These are phyloP conservation scores for Dianthus caryophyllus DNA, from an alignment of 148 eudicot genomes.

Conservation along the genomic window DNA sequence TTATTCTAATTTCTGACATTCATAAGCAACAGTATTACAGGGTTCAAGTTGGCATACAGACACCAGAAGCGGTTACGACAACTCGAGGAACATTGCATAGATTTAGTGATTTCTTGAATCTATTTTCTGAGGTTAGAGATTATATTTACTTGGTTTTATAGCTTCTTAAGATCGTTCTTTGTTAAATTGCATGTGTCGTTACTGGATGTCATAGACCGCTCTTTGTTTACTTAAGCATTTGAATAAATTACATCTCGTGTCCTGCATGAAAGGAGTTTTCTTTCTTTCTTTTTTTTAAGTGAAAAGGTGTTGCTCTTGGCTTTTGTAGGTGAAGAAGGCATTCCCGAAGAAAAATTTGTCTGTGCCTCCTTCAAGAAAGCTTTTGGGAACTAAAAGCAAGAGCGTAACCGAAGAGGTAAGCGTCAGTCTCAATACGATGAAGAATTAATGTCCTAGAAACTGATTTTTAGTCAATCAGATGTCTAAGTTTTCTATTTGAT, in stretches of 20 bases:
- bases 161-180: slow-evolving; percentile 30
- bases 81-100: slow-evolving; percentile 66
- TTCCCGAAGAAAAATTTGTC: slow-evolving; percentile 71
- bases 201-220: neutral
- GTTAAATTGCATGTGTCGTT: neutral
- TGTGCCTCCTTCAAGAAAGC: slow-evolving; percentile 75
- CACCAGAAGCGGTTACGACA: slow-evolving; percentile 79
- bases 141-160: neutral
- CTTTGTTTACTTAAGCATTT: slow-evolving; percentile 16
- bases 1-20: slow-evolving; percentile 49
- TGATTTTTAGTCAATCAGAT: neutral
- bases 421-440: neutral
- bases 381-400: slow-evolving; percentile 61
- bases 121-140: slow-evolving; percentile 74
- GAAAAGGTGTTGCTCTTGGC: neutral
- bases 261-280: neutral
- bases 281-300: neutral
- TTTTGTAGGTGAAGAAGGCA: slow-evolving; percentile 54
- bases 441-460: neutral
- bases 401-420: slow-evolving; percentile 72
- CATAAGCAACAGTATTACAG: slow-evolving; percentile 73
- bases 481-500: neutral
- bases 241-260: neutral
- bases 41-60: slow-evolving; percentile 86
- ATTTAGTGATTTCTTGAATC: slow-evolving; percentile 82